phyloP scores from a whole-genome alignment of 345 rosid species.

The Rubroshorea leprosula region DNA sequence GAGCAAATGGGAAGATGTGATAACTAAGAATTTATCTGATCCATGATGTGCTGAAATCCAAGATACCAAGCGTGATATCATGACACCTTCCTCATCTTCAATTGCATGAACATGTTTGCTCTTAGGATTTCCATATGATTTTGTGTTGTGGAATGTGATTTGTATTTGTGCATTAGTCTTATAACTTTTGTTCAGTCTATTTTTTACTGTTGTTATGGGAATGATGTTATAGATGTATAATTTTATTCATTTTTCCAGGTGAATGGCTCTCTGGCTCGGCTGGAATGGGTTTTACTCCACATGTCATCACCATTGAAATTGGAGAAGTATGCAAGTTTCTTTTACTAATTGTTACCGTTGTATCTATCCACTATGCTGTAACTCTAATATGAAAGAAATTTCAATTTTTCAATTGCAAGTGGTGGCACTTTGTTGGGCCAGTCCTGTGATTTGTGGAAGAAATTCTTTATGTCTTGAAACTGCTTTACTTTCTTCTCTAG shows the following conservation, averaged over 20 bases:
- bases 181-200: neutral
- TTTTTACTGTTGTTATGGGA: neutral
- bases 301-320: conserved; percentile 54
- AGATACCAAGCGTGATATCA: neutral
- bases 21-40: neutral
- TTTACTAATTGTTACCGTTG: neutral
- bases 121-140: neutral
- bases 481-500: conserved; percentile 26
- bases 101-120: neutral
- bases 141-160: neutral
- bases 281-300: conserved; percentile 72
- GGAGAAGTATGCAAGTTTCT: conserved; percentile 57
- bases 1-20: neutral
- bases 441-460: neutral
- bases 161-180: neutral
- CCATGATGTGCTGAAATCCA: neutral
- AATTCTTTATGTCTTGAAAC: conserved; percentile 9
- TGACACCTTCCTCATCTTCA: neutral
- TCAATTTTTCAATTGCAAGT: neutral
- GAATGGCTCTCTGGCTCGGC: conserved; percentile 59
- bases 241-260: conserved; percentile 38
- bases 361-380: neutral
- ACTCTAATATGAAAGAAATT: neutral
- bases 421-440: neutral
- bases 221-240: conserved; percentile 12